Evolutionary conservation across 2,329 filamentous ascomycete genomes (phyloP).

Genomic region (Biscogniauxia marginata): DNA sequence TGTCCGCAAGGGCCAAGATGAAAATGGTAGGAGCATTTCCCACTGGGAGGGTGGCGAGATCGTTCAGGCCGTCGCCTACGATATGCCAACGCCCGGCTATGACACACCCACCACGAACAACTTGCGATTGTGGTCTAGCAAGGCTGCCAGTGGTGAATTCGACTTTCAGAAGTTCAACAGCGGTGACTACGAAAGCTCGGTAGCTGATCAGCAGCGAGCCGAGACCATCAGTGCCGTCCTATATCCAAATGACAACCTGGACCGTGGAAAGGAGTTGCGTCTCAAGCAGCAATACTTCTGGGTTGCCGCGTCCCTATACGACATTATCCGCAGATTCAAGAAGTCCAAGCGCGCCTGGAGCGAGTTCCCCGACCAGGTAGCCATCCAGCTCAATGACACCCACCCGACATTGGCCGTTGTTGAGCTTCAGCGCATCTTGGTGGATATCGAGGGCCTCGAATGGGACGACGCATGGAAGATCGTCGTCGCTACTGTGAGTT

Average conservation of each 20-base stretch:
- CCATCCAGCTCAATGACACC: constrained; percentile 97
- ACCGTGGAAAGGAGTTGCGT: constrained; percentile 93
- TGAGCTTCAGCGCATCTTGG: constrained; percentile 87
- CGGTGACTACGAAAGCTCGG: constrained; percentile 95
- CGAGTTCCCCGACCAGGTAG: constrained; percentile 91
- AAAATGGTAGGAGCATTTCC: constrained; percentile 70
- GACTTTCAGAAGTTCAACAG: constrained; percentile 99
- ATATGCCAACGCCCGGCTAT: constrained; percentile 89
- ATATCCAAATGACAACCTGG: constrained; percentile 96
- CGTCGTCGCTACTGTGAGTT: constrained; percentile 63
- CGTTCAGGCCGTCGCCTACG: constrained; percentile 89
- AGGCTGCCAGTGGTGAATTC: constrained; percentile 94
- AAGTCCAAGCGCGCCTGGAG: constrained; percentile 89
- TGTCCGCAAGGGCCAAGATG: constrained; percentile 72
- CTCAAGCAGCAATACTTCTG: constrained; percentile 99
- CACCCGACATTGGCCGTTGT: constrained; percentile 96
- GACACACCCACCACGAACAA: constrained; percentile 92
- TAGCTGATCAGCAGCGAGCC: constrained; percentile 97
- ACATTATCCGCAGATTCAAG: constrained; percentile 97
- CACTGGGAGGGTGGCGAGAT: constrained; percentile 93
- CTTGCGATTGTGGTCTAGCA: constrained; percentile 94
- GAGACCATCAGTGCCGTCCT: constrained; percentile 97
- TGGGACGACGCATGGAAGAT: constrained; percentile 93
- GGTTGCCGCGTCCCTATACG: constrained; percentile 93
- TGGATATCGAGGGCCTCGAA: constrained; percentile 85